phyloP scores from a whole-genome alignment of 2,329 filamentous ascomycete species.

The Byssochlamys sp. region DNA sequence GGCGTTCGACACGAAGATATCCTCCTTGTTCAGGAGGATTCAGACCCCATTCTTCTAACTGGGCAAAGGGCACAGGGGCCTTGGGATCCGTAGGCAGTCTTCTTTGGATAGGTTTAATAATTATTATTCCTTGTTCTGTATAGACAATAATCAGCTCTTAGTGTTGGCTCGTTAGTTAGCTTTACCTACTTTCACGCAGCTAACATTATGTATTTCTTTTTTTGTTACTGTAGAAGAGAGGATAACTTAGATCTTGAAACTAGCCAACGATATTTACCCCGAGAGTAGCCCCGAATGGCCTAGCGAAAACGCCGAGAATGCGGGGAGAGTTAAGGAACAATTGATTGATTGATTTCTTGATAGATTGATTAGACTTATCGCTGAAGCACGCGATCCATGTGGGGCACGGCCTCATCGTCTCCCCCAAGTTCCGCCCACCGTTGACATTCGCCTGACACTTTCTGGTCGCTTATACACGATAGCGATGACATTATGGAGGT shows the following conservation, averaged over 20 bases:
- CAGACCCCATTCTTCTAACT: conserved; percentile 47
- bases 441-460: not conserved
- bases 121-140: too few relatives aligned
- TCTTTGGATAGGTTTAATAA: too few relatives aligned
- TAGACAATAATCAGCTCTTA: too few relatives aligned
- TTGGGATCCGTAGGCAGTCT: conserved; percentile 39
- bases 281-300: not conserved
- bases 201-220: too few relatives aligned
- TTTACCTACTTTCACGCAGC: too few relatives aligned
- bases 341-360: not conserved
- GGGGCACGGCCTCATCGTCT: not conserved
- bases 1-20: conserved; percentile 56
- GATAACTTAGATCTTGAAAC: not conserved
- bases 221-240: too few relatives aligned
- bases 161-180: too few relatives aligned
- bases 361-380: not conserved
- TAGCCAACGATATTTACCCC: not conserved
- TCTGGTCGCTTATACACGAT: not conserved
- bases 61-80: conserved; percentile 44
- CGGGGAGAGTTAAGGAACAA: not conserved
- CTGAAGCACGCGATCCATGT: not conserved
- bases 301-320: not conserved
- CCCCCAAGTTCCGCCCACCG: not conserved
- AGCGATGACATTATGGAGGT: not conserved
- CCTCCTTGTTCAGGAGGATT: conserved; percentile 46